Base-by-base conservation (phyloP, 768 basidiomycete genomes). In the Clitopilus hobsonii region DNA sequence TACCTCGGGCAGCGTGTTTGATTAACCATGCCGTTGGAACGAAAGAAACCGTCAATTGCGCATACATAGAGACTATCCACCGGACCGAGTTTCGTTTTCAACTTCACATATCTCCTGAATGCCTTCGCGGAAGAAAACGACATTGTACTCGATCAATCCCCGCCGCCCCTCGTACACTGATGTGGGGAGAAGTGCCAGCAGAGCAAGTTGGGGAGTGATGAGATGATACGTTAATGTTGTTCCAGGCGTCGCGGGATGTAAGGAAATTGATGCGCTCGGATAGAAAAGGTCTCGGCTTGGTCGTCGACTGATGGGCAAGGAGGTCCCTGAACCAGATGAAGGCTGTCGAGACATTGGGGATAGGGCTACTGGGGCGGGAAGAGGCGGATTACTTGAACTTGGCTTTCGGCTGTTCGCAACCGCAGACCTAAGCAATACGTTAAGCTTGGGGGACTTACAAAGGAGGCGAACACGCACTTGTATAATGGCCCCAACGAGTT, bases 401-500 rank as follows among this genome's bases (percentile, higher is more conserved):
- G 63, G 60, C 51, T 60, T 63, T 56, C 62, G 69, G 11, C 66
- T 57, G 48, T 69, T 69, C 16, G 66, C 69, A 18, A 65, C 64
- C 10, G 65, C 65, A 55, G 71, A 68, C 65, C 69, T 72, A 57
- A 11, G 56, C 45, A 53, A 51, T 52, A 32, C 38, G 52, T 56
- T 20, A 60, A 47, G n/a, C 29, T 13, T 52, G 23, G 16, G 26
- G 3, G 22, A 54, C n/a, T 29, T 48, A 20, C 20, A 38, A 54
- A 6, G 45, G 52, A 52, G 49, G 23, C 28, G 16, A 25, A 50
- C 52, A 51, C 73, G 27, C 64, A 94, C 95, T 82, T 86, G 76
- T 95, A 98, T 26, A 98, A 67, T 14, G 88, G 82, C 38, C 89
- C 86, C 59, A 97, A 94, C 1, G 91, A 84, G 60, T 86, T 89